Evolutionary conservation across 1,139 yeast genomes (phyloP), one percentile per base, ranked within the genome.

Genomic region (Meyerozyma carpophila): DNA sequence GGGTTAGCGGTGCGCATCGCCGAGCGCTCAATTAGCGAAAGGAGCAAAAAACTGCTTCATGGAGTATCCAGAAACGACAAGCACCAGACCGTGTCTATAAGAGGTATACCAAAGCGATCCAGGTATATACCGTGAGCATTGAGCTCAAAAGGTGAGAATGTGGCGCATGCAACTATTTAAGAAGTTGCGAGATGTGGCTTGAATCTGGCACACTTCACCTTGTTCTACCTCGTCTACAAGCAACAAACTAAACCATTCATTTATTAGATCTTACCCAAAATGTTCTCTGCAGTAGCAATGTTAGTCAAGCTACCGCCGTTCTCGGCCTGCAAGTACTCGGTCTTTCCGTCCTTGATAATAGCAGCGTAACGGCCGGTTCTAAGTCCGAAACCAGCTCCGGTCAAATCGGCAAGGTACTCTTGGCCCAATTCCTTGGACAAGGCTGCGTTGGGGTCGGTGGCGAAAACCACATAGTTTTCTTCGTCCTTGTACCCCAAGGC

Each of bases 311-410:
- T 86, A 25, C 63, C 66, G 3, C 54, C 65, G 34, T 52, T 48
- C 32, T 53, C 63, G 20, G 49, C 51, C 44, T 64, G 67, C 45
- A 39, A 18, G 36, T 36, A 41, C 32, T n/a, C 28, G 24, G 41
- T 32, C 27, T 28, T 41, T 3, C 79, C 68, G 54, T 81, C 80
- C 25, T 59, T 58, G 46, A 86, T 79, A 49, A 87, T 72, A 44
- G 82, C 64, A 45, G 91, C 91, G 65, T 79, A 88, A 65, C 96
- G 79, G 43, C 75, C 73, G 48, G 87, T 79, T 70, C 95, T 80
- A 47, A 70, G 58, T 40, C 86, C 87, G 49, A 81, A 61, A 29
- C 90, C 91, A 46, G 63, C 71, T 16, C 69, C 69, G 36, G 81
- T 70, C 49, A 76, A 70, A 53, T 81, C 82, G 36, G 55, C 55